phyloP scores from a whole-genome alignment of 2,329 filamentous ascomycete genomes.

The Ophiocordyceps camponoti-saundersi region DNA sequence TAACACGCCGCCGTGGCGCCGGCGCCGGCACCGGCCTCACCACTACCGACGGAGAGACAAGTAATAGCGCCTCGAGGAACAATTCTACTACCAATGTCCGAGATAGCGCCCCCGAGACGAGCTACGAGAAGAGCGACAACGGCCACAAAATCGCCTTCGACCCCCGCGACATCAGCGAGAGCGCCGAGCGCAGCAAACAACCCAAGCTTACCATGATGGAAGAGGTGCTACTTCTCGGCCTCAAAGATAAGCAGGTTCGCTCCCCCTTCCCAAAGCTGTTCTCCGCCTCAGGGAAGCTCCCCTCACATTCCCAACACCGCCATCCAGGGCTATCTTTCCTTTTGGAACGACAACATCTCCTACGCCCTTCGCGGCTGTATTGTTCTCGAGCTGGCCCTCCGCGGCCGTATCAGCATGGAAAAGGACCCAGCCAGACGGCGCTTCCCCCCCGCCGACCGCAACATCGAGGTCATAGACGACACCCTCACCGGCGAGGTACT shows the following conservation, averaged over 20 bases:
- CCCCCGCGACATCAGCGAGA: slow-evolving; percentile 93
- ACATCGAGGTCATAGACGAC: slow-evolving; percentile 95
- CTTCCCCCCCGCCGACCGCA: slow-evolving; percentile 79
- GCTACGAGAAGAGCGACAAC: slow-evolving; percentile 83
- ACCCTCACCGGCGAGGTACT: slow-evolving; percentile 92
- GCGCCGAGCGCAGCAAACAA: slow-evolving; percentile 88
- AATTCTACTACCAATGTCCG: slow-evolving; percentile 35
- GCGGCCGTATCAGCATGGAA: slow-evolving; percentile 95
- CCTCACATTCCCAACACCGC: slow-evolving; percentile 3
- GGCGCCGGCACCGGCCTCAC: slow-evolving; percentile 43
- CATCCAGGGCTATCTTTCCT: slow-evolving; percentile 80
- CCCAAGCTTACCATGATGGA: slow-evolving; percentile 98
- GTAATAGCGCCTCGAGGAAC: slow-evolving; percentile 36
- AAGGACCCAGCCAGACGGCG: slow-evolving; percentile 84
- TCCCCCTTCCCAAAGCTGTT: neutral
- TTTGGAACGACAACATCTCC: slow-evolving; percentile 99
- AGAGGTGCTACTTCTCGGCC: slow-evolving; percentile 81
- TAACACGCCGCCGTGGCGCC: slow-evolving; percentile 53
- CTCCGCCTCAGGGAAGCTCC: neutral
- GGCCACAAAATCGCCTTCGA: slow-evolving; percentile 98
- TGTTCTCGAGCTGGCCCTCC: slow-evolving; percentile 90
- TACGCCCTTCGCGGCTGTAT: slow-evolving; percentile 96
- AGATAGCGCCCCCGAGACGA: slow-evolving; percentile 52
- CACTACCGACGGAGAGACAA: slow-evolving; percentile 35
- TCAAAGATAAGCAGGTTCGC: slow-evolving; percentile 95